These are phyloP conservation scores for Vishniacozyma victoriae DNA, from an alignment of 768 basidiomycete genomes.

Conservation along the genomic window DNA sequence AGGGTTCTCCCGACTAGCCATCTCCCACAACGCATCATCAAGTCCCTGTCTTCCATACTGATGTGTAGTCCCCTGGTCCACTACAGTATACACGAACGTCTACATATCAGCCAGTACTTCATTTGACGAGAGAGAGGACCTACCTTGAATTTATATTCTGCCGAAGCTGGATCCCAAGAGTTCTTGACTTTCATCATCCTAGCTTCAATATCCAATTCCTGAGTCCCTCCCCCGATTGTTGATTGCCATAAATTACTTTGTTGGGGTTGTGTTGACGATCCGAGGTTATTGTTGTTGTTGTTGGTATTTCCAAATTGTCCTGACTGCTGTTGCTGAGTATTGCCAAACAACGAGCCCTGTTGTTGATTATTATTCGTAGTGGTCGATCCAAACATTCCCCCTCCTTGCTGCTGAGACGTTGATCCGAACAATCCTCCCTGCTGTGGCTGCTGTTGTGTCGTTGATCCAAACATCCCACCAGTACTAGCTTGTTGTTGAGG, in stretches of 20 bases:
- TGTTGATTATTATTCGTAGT: conserved; percentile 1
- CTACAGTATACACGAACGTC: conserved; percentile 46
- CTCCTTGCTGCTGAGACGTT: conserved; percentile 1
- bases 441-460: conserved; percentile 1
- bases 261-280: conserved; percentile 4
- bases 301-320: conserved; percentile 8
- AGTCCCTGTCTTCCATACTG: conserved; percentile 41
- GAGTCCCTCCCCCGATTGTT: conserved; percentile 11
- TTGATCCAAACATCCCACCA: neutral
- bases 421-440: neutral
- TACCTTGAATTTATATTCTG: conserved; percentile 43
- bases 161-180: conserved; percentile 35
- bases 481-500: neutral
- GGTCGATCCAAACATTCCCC: conserved; percentile 9
- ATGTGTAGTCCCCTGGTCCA: conserved; percentile 35
- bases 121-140: conserved; percentile 1
- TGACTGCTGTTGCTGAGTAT: conserved; percentile 22
- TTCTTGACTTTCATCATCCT: conserved; percentile 38
- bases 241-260: conserved; percentile 1
- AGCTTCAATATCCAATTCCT: conserved; percentile 36
- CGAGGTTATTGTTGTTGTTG: conserved; percentile 1
- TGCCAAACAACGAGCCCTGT: neutral
- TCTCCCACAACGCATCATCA: conserved; percentile 43
- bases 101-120: conserved; percentile 8
- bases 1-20: conserved; percentile 42